phyloP scores from a whole-genome alignment of 1,284 basidiomycete species.

The Leccinum pseudoinsigne region DNA sequence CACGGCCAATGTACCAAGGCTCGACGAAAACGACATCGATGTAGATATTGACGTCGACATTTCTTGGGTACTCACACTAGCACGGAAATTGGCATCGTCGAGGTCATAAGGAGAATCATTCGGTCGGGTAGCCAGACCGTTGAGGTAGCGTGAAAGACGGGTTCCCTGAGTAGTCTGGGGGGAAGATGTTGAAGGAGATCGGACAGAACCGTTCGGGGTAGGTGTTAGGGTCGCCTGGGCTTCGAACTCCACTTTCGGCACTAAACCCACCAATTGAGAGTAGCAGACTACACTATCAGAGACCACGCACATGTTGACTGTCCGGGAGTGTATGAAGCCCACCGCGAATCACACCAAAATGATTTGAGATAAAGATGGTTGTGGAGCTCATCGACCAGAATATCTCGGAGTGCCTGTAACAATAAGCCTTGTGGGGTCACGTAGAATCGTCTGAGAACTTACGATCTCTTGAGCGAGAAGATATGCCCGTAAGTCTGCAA shows the following conservation, averaged over 20 bases:
- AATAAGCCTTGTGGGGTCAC: conserved; percentile 12
- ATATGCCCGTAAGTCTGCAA: conserved; percentile 88
- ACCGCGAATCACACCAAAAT: conserved; percentile 93
- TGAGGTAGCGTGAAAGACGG: conserved; percentile 66
- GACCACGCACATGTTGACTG: conserved; percentile 69
- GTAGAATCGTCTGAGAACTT: conserved; percentile 28
- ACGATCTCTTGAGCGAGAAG: conserved; percentile 87
- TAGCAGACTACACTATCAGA: conserved; percentile 1
- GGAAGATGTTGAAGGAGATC: conserved; percentile 38
- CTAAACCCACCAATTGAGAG: conserved; percentile 35
- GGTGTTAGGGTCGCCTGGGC: conserved; percentile 41
- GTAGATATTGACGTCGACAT: conserved; percentile 31
- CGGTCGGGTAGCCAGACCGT: conserved; percentile 70
- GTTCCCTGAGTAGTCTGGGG: conserved; percentile 42
- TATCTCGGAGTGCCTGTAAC: conserved; percentile 81
- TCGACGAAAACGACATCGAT: conserved; percentile 29
- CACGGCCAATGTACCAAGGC: conserved; percentile 21
- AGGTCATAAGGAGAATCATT: conserved; percentile 80
- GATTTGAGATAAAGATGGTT: conserved; percentile 98
- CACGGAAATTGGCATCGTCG: conserved; percentile 51
- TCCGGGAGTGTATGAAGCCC: conserved; percentile 82
- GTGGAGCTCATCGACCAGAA: conserved; percentile 94
- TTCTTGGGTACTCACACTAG: conserved; percentile 28
- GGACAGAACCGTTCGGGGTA: conserved; percentile 28
- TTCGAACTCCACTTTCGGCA: conserved; percentile 59